Percentiles rank a stretch among this genome's conserved stretches.
Conservation (phyloP, 768 basidiomycete species). For the Psilocybe azurescens region DNA sequence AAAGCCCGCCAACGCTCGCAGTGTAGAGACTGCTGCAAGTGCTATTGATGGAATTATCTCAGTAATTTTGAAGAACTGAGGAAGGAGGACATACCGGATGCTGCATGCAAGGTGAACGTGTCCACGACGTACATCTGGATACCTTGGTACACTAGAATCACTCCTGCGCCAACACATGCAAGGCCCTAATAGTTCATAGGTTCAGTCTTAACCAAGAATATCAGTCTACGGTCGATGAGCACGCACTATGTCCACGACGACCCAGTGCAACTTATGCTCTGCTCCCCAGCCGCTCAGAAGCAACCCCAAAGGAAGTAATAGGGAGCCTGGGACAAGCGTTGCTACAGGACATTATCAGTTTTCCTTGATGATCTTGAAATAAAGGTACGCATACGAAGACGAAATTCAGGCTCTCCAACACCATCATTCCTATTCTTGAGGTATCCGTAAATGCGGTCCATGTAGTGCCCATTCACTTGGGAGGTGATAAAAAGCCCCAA, state of each 20-base stretch:
- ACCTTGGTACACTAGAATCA: slow-evolving; percentile 63
- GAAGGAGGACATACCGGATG: slow-evolving; percentile 53
- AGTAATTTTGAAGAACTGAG: not conserved
- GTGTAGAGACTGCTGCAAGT: slow-evolving; percentile 64
- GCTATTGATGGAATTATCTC: slow-evolving; percentile 37
- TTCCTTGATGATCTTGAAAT: not conserved
- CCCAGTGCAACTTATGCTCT: slow-evolving; percentile 64
- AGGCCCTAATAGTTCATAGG: slow-evolving; percentile 49
- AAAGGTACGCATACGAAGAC: slow-evolving; percentile 44
- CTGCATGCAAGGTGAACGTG: slow-evolving; percentile 67
- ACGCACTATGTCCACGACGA: slow-evolving; percentile 66
- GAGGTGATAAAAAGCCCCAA: slow-evolving; percentile 59
- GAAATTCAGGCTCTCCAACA: slow-evolving; percentile 52
- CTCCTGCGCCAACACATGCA: slow-evolving; percentile 56
- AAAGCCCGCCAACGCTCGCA: slow-evolving; percentile 73
- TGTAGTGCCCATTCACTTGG: slow-evolving; percentile 55
- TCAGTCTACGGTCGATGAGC: not conserved
- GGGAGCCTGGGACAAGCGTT: slow-evolving; percentile 59
- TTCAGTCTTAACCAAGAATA: not conserved
- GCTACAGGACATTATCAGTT: slow-evolving; percentile 39
- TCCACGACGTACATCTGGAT: slow-evolving; percentile 76
- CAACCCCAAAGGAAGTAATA: slow-evolving; percentile 71
- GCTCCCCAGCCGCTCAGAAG: slow-evolving; percentile 77
- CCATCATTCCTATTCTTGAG: slow-evolving; percentile 53
- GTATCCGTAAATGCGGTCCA: slow-evolving; percentile 61